phyloP scores from a whole-genome alignment of 2,329 filamentous ascomycete species.

The Pseudopyrenochaeta lycopersici region DNA sequence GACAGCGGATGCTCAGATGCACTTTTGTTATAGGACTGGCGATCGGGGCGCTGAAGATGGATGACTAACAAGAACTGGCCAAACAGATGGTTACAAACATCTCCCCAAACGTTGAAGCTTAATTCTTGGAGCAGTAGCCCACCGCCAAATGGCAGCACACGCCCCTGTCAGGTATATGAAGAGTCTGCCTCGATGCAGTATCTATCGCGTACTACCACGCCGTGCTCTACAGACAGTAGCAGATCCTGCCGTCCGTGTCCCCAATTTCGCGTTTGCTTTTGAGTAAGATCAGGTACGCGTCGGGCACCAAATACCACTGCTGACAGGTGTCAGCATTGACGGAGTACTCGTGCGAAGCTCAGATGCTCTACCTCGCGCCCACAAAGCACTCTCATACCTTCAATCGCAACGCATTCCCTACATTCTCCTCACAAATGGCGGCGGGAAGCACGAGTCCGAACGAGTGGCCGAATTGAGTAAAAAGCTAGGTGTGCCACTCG shows the following conservation, averaged over 20 bases:
- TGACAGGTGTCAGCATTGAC: constrained; percentile 72
- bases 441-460: constrained; percentile 81
- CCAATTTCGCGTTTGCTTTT: constrained; percentile 65
- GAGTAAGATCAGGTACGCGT: constrained; percentile 56
- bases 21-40: too few species aligned
- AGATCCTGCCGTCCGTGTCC: constrained; percentile 27
- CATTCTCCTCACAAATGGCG: constrained; percentile 95
- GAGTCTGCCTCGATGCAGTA: constrained; percentile 26
- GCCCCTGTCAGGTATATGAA: constrained; percentile 19
- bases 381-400: constrained; percentile 76
- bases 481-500: constrained; percentile 71
- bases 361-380: constrained; percentile 79
- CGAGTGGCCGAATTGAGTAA: constrained; percentile 74
- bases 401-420: constrained; percentile 82
- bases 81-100: too few species aligned
- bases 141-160: constrained; percentile 2
- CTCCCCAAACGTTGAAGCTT: too few species aligned
- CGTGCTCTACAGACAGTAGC: constrained; percentile 40
- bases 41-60: too few species aligned
- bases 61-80: too few species aligned
- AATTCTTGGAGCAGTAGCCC: background rate
- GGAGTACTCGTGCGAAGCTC: constrained; percentile 90
- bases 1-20: too few species aligned
- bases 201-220: constrained; percentile 14
- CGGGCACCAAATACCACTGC: constrained; percentile 17